These are phyloP conservation scores for Lachnellula cervina DNA, from an alignment of 2,329 filamentous ascomycete genomes.

Conservation along the genomic window DNA sequence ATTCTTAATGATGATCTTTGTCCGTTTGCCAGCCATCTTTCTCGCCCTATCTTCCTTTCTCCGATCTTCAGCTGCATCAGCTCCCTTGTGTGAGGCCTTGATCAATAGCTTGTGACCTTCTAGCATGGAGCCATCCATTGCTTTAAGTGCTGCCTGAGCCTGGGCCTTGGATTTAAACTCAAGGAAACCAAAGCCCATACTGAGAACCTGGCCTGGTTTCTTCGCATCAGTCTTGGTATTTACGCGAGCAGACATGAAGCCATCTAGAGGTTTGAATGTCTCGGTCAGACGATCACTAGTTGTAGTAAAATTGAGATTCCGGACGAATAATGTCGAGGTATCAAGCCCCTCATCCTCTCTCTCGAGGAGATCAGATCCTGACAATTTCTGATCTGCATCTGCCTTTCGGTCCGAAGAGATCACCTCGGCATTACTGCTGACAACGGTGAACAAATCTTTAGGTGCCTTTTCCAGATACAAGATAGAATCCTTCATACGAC, in stretches of 20 bases:
- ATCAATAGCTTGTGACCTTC: slow-evolving; percentile 82
- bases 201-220: slow-evolving; percentile 78
- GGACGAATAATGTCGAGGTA: slow-evolving; percentile 82
- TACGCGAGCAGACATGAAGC: slow-evolving; percentile 83
- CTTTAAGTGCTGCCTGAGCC: slow-evolving; percentile 71
- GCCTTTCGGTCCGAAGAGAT: slow-evolving; percentile 10
- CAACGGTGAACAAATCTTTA: slow-evolving; percentile 63
- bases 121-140: slow-evolving; percentile 87
- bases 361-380: slow-evolving; percentile 64
- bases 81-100: slow-evolving; percentile 79
- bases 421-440: slow-evolving; percentile 14
- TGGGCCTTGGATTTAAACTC: slow-evolving; percentile 77
- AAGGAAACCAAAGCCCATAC: slow-evolving; percentile 96
- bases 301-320: slow-evolving; percentile 90
- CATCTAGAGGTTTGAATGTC: slow-evolving; percentile 74
- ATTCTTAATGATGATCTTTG: slow-evolving; percentile 98
- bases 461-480: slow-evolving; percentile 93
- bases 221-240: slow-evolving; percentile 95
- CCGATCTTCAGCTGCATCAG: slow-evolving; percentile 82
- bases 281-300: slow-evolving; percentile 71
- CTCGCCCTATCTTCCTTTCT: slow-evolving; percentile 77
- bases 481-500: slow-evolving; percentile 84
- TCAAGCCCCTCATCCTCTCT: slow-evolving; percentile 51
- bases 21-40: slow-evolving; percentile 69
- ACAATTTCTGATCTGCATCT: slow-evolving; percentile 52